Conservation (phyloP, 768 basidiomycete species). For the Phanerochaete carnosa region DNA sequence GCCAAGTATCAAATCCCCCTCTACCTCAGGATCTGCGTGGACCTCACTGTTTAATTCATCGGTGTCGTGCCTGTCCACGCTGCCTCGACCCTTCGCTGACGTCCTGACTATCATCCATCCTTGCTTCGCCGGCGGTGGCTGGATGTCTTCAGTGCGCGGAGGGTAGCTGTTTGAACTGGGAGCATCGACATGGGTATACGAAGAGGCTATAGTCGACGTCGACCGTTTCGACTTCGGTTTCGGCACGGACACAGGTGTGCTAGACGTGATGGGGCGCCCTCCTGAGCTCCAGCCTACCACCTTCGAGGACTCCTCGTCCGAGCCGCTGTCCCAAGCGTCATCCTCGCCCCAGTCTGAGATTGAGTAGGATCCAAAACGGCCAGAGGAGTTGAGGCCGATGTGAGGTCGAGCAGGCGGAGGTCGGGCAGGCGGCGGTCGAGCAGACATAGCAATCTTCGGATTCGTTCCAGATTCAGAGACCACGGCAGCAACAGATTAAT, state of each 20-base stretch:
- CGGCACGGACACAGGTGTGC: constrained; percentile 55
- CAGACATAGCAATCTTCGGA: constrained; percentile 32
- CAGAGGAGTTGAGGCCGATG: constrained; percentile 54
- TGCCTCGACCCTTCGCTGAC: constrained; percentile 27
- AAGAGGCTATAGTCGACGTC: constrained; percentile 69
- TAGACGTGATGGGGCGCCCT: constrained; percentile 22
- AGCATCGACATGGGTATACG: constrained; percentile 75
- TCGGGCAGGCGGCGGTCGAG: constrained; percentile 70
- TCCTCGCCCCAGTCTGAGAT: constrained; percentile 74
- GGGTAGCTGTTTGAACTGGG: constrained; percentile 78
- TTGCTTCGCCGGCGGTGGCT: constrained; percentile 40
- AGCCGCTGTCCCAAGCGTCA: constrained; percentile 83
- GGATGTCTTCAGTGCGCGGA: constrained; percentile 42
- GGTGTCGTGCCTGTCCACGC: constrained; percentile 21
- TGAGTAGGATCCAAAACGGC: constrained; percentile 42
- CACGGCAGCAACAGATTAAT: not conserved
- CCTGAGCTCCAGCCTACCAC: constrained; percentile 26
- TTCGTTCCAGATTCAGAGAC: constrained; percentile 4
- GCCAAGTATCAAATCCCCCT: constrained; percentile 73
- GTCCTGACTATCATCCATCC: constrained; percentile 79
- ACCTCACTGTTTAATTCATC: not conserved
- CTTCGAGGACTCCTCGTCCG: constrained; percentile 72
- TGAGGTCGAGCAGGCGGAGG: constrained; percentile 75
- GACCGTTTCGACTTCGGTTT: constrained; percentile 46
- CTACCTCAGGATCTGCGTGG: constrained; percentile 47